Evolutionary conservation across 2,329 filamentous ascomycete species (phyloP).

Genomic region (Fusarium xylarioides): DNA sequence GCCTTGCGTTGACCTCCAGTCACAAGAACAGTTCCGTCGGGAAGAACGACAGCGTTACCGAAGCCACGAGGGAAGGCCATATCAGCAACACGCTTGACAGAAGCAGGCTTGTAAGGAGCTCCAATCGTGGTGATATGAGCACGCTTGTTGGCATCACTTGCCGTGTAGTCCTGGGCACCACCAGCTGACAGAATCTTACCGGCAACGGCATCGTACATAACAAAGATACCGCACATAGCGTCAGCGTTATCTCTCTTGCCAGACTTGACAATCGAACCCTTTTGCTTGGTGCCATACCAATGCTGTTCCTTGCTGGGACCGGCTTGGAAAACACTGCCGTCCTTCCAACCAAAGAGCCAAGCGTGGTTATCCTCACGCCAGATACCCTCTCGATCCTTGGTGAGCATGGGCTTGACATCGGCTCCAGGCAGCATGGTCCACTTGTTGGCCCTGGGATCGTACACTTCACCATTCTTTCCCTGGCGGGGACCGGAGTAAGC

Average conservation of each 20-base stretch:
- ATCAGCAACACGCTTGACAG: conserved; percentile 22
- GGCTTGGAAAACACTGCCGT: conserved; percentile 62
- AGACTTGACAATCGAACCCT: conserved; percentile 44
- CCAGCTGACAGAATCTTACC: conserved; percentile 64
- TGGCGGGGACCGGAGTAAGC: conserved; percentile 58
- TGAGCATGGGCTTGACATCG: conserved; percentile 60
- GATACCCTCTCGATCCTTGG: conserved; percentile 58
- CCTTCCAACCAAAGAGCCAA: conserved; percentile 54
- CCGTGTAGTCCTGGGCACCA: conserved; percentile 55
- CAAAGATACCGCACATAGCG: conserved; percentile 62
- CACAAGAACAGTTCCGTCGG: conserved; percentile 56
- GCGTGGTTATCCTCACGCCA: conserved; percentile 53
- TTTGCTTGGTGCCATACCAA: conserved; percentile 61
- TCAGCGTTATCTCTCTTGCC: conserved; percentile 48
- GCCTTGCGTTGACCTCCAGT: conserved; percentile 49
- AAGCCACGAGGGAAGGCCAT: conserved; percentile 54
- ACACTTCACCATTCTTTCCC: conserved; percentile 66
- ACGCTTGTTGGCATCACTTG: conserved; percentile 50
- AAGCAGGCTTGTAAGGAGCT: conserved; percentile 19
- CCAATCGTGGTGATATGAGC: conserved; percentile 60
- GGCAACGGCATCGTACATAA: conserved; percentile 66
- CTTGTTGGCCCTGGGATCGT: conserved; percentile 52
- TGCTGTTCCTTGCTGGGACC: conserved; percentile 64
- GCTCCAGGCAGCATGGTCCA: conserved; percentile 58
- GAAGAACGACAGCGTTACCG: conserved; percentile 55